Base-by-base conservation (phyloP, 1,284 basidiomycete species). In the Tilletia walkeri region DNA sequence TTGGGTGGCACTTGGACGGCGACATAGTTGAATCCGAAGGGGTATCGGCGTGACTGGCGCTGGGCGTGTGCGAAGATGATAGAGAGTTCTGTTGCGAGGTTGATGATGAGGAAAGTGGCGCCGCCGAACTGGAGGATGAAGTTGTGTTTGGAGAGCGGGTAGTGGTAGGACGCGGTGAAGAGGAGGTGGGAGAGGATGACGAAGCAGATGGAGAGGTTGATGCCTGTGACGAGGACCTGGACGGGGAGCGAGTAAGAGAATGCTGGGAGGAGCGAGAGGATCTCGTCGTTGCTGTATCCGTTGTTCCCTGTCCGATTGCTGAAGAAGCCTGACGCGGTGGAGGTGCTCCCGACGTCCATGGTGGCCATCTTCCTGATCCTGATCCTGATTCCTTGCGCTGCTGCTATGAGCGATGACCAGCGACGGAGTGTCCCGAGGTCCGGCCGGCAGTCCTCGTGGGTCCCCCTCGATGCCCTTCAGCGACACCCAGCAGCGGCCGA, bases 101-200 rank as follows among this genome's bases (percentile, higher is more conserved):
- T 81, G 68, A 79, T 69, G 54, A 96, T 88, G 24, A 96, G 89
- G 16, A 91, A 90, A 65, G 89, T 85, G 34, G 94, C 92, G 36
- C 92, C 92, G 1, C 89, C 88, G 14, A 96, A 84, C 84, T 98
- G 95, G 39, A 98, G 89, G 70, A 90, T 86, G 84, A 92, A 99
- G 86, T 99, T 99, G 79, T 92, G 88, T 12, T 90, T 90, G 0
- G 94, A 93, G 53, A 99, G 90, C 0, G 94, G 93, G 87, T 92
- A 93, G 85, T 99, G 95, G 79, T 97, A 98, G 82, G 95, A 93
- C 0, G 91, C 91, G 20, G 96, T 98, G 85, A 99, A 98, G 72
- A 94, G 84, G 72, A 99, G 89, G 78, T 98, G 94, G 72, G 95
- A 89, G 78, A 95, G 87, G 39, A 99, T 89, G n/a, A 97, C 90